Base-by-base conservation (phyloP, 192 early-diverging fungal species). In the Funneliformis mosseae region DNA sequence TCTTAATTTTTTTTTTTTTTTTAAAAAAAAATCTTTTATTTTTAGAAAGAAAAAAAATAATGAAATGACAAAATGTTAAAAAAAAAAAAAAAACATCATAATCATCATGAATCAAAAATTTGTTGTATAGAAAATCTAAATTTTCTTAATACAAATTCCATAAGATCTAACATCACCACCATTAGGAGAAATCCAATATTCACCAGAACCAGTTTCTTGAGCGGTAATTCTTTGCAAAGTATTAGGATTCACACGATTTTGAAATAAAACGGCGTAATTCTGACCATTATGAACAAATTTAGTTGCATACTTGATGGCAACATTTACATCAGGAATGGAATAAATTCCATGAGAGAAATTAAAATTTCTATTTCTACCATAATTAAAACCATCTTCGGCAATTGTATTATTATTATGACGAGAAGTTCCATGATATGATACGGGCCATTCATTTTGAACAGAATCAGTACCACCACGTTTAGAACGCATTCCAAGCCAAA, bases 381-480 rank as follows among this genome's bases (percentile, higher is more conserved):
- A 27, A n/a, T 46, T 7, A 23, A 43, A 68, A 18, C 63, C 77
- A 38, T 78, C 62, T 7, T 78, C 77, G 28, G 77, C 61, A 21
- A 78, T 78, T 16, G 63, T 41, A 28, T 48, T 64, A 46, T 27
- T 16, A 8, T 67, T 48, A 67, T 18, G 8, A 48, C 67, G 66
- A 21, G 25, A 39, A 25, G 77, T 78, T 27, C 77, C 77, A 78
- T 78, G 77, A 67, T 78, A 78, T 9, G 77, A 78, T n/a, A 78
- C 77, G 9, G 77, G 77, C 77, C 77, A 78, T 78, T 78, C 77
- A 55, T 64, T 67, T 33, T 55, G 33, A 62, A 39, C 28, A 43
- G 75, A 77, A 11, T 11, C 41, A 4, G 9, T 25, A 33, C 64
- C 25, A 27, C 3, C 8, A 33, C 10, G 14, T 66, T 23, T 66